Conservation (phyloP, 2,329 filamentous ascomycete genomes). For the Phialemoniopsis sp. region DNA sequence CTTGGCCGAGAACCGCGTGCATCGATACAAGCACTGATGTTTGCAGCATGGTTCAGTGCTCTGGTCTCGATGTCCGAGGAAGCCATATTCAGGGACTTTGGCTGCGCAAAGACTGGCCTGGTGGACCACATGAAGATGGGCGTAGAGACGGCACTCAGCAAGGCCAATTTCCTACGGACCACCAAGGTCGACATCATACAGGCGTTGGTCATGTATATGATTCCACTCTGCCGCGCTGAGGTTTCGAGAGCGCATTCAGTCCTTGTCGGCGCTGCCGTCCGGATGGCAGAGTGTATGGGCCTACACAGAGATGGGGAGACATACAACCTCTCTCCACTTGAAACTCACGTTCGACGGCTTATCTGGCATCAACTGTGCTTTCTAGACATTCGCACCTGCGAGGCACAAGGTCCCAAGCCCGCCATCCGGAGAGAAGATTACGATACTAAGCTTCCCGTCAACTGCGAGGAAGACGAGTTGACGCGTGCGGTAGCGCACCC, state of each 20-base stretch:
- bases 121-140: conserved; percentile 61
- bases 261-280: conserved; percentile 65
- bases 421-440: conserved; percentile 71
- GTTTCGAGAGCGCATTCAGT: conserved; percentile 71
- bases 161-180: conserved; percentile 67
- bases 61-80: conserved; percentile 61
- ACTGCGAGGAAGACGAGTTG: conserved; percentile 65
- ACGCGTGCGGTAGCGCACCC: conserved; percentile 31
- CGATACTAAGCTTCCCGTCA: conserved; percentile 68
- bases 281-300: conserved; percentile 75
- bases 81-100: conserved; percentile 46
- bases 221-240: conserved; percentile 68
- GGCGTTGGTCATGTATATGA: conserved; percentile 72
- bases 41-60: conserved; percentile 66
- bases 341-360: conserved; percentile 67
- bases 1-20: conserved; percentile 56
- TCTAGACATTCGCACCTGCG: conserved; percentile 69
- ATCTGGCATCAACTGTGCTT: conserved; percentile 78
- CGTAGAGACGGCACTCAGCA: conserved; percentile 62
- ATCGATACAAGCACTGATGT: conserved; percentile 65
- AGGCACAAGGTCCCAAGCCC: conserved; percentile 68
- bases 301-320: conserved; percentile 66
- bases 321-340: conserved; percentile 62
- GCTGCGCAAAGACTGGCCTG: conserved; percentile 48
- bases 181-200: conserved; percentile 71